Base-by-base conservation (phyloP, 371 early-diverging fungal species). In the Parasitella parasitica region DNA sequence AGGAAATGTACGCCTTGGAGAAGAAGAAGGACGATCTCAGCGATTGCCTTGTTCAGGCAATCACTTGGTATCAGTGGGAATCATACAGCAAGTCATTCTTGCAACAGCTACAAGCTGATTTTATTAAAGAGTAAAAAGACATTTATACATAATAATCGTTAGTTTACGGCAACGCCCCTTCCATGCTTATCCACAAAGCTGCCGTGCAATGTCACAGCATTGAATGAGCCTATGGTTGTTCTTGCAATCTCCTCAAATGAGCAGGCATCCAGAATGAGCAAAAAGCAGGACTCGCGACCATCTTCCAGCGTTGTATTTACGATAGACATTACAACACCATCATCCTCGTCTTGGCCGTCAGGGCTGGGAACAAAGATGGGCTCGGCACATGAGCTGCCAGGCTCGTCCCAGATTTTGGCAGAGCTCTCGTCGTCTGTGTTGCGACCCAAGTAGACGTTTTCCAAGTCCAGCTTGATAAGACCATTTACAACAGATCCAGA, bases 1-100 rank as follows among this genome's bases (percentile, higher is more conserved):
- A 59, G 43, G 55, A 64, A 15, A 75, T 67, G 76, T 89, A 83
- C 56, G 27, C 55, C 35, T 26, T 37, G 6, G 82, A 83, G 49
- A 78, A 71, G 50, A 92, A 92, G 62, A 80, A 86, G 30, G 92
- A 92, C 58, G 92, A 92, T 61, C 59, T 91, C 57, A 84, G 88
- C 59, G 92, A 92, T 68, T 82, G 88, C 53, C 61, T 92, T 12
- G 46, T 89, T 28, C 89, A 91, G 61, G 91, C 86, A 2, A 68
- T 87, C 6, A 80, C 90, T 1, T 90, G 89, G 87, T 77, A 71
- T 53, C 67, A 75, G 48, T 92, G 92, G 92, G 73, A 78, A 52
- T 38, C 54, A 26, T 60, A 46, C 39, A 62, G 37, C 57, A 22
- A 39, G n/a, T 5, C n/a, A 46, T 61, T 37, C 58, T 12, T 46